Conservation (phyloP, 2,329 filamentous ascomycete genomes). For the Cordyceps fumosorosea region DNA sequence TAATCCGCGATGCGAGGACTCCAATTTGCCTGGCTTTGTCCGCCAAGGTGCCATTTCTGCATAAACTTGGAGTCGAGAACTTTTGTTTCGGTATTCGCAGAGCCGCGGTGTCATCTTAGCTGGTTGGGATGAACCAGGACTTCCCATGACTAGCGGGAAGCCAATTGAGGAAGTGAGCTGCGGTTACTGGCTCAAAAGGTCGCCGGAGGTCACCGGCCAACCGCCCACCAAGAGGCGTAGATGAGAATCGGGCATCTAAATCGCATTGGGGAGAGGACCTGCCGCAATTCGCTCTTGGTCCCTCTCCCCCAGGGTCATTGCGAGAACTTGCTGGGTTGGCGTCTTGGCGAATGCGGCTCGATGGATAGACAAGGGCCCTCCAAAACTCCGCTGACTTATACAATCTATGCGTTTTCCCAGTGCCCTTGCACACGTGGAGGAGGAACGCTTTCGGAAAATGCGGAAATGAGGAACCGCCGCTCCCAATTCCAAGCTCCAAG, state of each 20-base stretch:
- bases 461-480: neutral
- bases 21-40: neutral
- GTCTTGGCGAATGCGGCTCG: neutral
- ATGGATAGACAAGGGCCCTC: neutral
- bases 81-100: conserved; percentile 4
- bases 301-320: neutral
- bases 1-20: neutral
- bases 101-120: neutral
- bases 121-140: neutral
- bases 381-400: neutral
- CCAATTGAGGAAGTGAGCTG: neutral
- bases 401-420: neutral
- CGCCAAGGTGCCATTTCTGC: neutral
- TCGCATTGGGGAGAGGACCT: neutral
- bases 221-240: no score
- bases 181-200: neutral
- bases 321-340: neutral
- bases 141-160: neutral
- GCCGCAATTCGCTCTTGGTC: neutral
- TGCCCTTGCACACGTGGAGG: neutral
- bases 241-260: neutral
- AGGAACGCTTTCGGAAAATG: neutral
- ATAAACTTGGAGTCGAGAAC: neutral
- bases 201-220: neutral
- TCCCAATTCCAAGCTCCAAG: neutral